These are phyloP conservation scores for Trichoderma parareesei DNA, from an alignment of 495 filamentous ascomycete genomes.

Conservation along the genomic window DNA sequence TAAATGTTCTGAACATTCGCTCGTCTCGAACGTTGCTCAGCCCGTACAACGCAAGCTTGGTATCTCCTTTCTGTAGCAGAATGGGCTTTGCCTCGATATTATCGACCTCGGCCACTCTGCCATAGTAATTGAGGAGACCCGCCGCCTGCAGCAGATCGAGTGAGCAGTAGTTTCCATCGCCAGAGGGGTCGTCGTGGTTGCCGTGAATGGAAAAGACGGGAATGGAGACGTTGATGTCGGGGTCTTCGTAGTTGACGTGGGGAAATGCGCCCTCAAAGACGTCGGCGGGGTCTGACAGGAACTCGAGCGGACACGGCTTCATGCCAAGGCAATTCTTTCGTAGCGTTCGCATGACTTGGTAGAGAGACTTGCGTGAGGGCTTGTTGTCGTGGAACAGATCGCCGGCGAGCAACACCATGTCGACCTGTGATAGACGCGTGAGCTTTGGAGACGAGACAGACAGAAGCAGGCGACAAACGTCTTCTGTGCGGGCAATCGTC, in stretches of 20 bases:
- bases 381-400: constrained; percentile 99
- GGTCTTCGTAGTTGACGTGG: constrained; percentile 95
- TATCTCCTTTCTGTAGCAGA: constrained; percentile 84
- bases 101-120: constrained; percentile 81
- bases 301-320: constrained; percentile 91
- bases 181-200: constrained; percentile 96
- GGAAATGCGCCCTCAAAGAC: constrained; percentile 78
- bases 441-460: background rate
- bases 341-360: constrained; percentile 89
- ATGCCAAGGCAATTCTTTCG: constrained; percentile 90
- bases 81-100: constrained; percentile 88
- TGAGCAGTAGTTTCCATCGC: constrained; percentile 82
- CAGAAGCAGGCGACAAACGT: constrained; percentile 43
- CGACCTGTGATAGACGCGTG: constrained; percentile 38
- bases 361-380: constrained; percentile 92
- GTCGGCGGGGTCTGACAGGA: constrained; percentile 85
- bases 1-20: constrained; percentile 83
- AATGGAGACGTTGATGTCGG: constrained; percentile 95
- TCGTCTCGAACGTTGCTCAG: constrained; percentile 97
- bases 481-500: constrained; percentile 74
- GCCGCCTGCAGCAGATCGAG: constrained; percentile 87
- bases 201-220: constrained; percentile 98
- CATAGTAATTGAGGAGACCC: constrained; percentile 92
- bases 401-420: constrained; percentile 92
- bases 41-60: constrained; percentile 91